These are phyloP conservation scores for Penicillium cinerascens DNA, from an alignment of 495 filamentous ascomycete species.

Conservation along the genomic window DNA sequence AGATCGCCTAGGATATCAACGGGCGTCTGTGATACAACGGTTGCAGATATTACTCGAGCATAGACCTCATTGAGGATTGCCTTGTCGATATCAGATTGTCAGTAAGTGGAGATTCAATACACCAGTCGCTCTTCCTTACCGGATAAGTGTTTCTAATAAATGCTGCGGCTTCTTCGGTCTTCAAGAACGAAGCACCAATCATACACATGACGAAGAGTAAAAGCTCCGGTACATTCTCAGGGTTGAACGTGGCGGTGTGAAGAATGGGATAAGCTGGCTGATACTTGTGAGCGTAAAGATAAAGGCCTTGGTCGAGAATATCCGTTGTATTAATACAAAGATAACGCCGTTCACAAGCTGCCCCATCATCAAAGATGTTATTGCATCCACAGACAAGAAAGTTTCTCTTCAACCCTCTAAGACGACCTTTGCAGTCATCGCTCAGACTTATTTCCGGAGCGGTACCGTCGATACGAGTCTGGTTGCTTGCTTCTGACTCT, in stretches of 20 bases:
- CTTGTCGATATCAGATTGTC: not conserved
- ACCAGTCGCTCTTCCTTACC: not conserved
- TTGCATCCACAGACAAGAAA: slow-evolving; percentile 1
- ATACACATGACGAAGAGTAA: slow-evolving; percentile 8
- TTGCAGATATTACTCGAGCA: not conserved
- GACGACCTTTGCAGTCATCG: not conserved
- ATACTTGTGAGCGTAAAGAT: slow-evolving; percentile 7
- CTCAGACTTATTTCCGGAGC: slow-evolving; percentile 1
- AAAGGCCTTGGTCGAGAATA: slow-evolving; percentile 7
- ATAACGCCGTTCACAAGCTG: slow-evolving; percentile 1
- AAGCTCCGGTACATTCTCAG: not conserved
- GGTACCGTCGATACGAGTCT: not conserved
- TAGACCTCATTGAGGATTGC: not conserved
- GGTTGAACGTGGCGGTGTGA: slow-evolving; percentile 1
- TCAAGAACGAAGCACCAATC: slow-evolving; percentile 8
- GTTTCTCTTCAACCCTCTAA: not conserved
- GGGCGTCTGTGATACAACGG: not conserved
- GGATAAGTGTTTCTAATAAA: slow-evolving; percentile 5
- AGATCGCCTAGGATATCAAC: not conserved
- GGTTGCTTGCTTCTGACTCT: not conserved
- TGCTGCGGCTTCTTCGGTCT: slow-evolving; percentile 3
- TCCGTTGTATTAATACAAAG: slow-evolving; percentile 6
- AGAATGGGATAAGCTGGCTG: slow-evolving; percentile 6
- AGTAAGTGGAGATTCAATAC: not conserved
- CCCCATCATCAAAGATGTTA: not conserved